Percentiles rank a stretch among this genome's conserved stretches.
These are phyloP conservation scores for Erythrophleum fordii DNA, from an alignment of 306 rosid species.

Conservation along the genomic window DNA sequence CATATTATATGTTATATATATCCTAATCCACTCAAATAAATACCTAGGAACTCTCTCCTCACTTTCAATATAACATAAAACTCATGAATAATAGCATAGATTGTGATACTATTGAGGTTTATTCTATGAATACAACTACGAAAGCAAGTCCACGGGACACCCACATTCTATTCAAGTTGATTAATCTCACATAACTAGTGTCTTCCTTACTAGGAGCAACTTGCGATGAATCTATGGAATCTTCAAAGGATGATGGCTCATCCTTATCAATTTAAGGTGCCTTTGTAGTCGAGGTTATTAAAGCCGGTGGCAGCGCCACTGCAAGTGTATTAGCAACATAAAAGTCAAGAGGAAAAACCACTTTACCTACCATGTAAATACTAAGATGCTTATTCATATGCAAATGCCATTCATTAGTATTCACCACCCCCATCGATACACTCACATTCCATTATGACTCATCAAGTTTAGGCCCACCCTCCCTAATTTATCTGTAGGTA, in stretches of 20 bases:
- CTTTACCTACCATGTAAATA: slow-evolving; percentile 51
- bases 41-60: background rate
- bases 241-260: background rate
- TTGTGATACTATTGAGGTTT: background rate
- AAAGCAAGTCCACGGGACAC: slow-evolving; percentile 38
- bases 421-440: slow-evolving; percentile 52
- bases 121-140: slow-evolving; percentile 6
- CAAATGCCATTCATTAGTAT: slow-evolving; percentile 52
- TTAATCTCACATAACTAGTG: slow-evolving; percentile 26
- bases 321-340: slow-evolving; percentile 51
- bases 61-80: background rate
- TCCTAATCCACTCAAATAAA: background rate
- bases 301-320: slow-evolving; percentile 42
- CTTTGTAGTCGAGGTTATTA: slow-evolving; percentile 35
- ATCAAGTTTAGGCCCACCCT: slow-evolving; percentile 53
- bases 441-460: slow-evolving; percentile 55
- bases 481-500: slow-evolving; percentile 45
- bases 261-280: slow-evolving; percentile 52
- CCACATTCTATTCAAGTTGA: slow-evolving; percentile 23
- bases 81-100: background rate
- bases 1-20: background rate
- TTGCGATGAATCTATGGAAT: slow-evolving; percentile 25
- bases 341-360: slow-evolving; percentile 51
- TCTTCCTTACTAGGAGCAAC: slow-evolving; percentile 5
- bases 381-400: slow-evolving; percentile 54